These are phyloP conservation scores for Aspergillus heteromorphus DNA, from an alignment of 495 filamentous ascomycete species.

Conservation along the genomic window DNA sequence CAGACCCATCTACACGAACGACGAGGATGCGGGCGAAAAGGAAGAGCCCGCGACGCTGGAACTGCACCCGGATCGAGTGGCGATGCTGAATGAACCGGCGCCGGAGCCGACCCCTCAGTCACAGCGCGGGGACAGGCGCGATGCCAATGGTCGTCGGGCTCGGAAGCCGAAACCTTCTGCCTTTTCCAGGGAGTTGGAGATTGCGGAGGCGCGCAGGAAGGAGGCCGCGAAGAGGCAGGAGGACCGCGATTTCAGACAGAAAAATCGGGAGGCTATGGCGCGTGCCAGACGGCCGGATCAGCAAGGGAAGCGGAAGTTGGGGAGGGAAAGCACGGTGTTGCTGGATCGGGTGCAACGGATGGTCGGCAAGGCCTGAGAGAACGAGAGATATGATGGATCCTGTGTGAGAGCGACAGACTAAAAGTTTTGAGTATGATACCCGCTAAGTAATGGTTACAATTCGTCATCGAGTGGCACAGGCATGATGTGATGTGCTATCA, in stretches of 20 bases:
- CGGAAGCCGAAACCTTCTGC: slow-evolving; percentile 57
- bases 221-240: slow-evolving; percentile 57
- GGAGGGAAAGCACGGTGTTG: slow-evolving; percentile 76
- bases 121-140: slow-evolving; percentile 6
- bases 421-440: slow-evolving; percentile 22
- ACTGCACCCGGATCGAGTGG: slow-evolving; percentile 68
- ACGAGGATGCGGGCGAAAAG: slow-evolving; percentile 18
- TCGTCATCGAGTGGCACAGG: not conserved
- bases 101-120: slow-evolving; percentile 21
- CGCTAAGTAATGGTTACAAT: slow-evolving; percentile 5
- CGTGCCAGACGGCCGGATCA: slow-evolving; percentile 71
- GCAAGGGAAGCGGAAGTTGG: slow-evolving; percentile 78
- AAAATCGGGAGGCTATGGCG: slow-evolving; percentile 61
- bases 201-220: slow-evolving; percentile 59
- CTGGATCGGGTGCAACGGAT: slow-evolving; percentile 75
- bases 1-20: slow-evolving; percentile 29
- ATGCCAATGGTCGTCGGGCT: slow-evolving; percentile 23
- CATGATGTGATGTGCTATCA: not conserved
- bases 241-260: slow-evolving; percentile 55
- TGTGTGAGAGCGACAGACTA: slow-evolving; percentile 1
- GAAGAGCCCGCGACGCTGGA: slow-evolving; percentile 40
- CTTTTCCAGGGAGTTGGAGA: slow-evolving; percentile 69
- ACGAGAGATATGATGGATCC: not conserved
- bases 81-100: slow-evolving; percentile 52
- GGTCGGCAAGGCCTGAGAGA: slow-evolving; percentile 39